Base-by-base conservation (phyloP, 176 grass and related monocot species). In the Carex parvula region DNA sequence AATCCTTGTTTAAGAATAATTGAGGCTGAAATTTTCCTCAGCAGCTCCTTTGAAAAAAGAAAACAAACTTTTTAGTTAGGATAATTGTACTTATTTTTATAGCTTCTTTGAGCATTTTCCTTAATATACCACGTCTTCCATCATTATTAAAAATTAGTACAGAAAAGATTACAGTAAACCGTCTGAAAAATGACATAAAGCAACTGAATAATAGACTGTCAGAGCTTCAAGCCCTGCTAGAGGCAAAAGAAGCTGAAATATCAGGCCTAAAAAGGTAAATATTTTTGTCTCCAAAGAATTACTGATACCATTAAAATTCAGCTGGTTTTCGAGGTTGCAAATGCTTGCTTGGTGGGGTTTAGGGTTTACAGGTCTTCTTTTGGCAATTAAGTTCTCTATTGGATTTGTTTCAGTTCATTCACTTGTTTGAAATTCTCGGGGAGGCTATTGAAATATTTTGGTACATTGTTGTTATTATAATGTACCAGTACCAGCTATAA, bases 131-230 rank as follows among this genome's bases (percentile, higher is more conserved):
- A 98, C 89, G 95, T 74, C 88, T 89, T 79, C 95, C 95, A 87
- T 86, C 89, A 55, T 83, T 98, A 78, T 78, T 98, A 71, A 98
- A 92, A 87, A 93, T 98, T 71, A 98, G 95, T 82, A 94, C 87
- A 41, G 95, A 94, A 83, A 94, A 93, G 79, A 94, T 88, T 85
- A 90, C 89, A 17, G 94, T 98, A 75, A 98, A 93, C 85, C 74
- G 67, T 74, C 86, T 98, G 79, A 94, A 98, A 84, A 90, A 87
- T 61, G 95, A 93, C 69, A 91, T 94, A 90, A 98, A 94, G 64
- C 95, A 98, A 50, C 84, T 98, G 50, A 94, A 98, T 86, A 86
- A 89, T 86, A 98, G 91, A 79, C 87, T 98, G 79, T 94, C 95
- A 24, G 89, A 98, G 77, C 89, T 94, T 80, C 95, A 98, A 88